phyloP scores from a whole-genome alignment of 2,329 filamentous ascomycete genomes.

The Cryphonectria parasitica region DNA sequence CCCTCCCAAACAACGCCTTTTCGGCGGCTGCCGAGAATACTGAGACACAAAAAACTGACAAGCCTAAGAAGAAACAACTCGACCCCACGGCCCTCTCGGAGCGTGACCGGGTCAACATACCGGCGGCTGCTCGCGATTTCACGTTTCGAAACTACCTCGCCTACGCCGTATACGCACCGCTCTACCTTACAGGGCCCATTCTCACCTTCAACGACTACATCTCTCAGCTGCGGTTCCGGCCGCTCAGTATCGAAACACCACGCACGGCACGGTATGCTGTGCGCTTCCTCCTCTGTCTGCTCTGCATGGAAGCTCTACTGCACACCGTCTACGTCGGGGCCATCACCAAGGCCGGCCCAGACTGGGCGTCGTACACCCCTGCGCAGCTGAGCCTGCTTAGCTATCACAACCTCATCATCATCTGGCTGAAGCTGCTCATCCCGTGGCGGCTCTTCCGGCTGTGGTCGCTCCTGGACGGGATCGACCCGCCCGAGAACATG shows the following conservation, averaged over 20 bases:
- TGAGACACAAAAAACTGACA: conserved; percentile 56
- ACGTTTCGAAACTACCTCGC: conserved; percentile 85
- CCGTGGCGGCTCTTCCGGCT: conserved; percentile 98
- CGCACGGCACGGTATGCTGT: conserved; percentile 82
- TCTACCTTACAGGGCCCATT: conserved; percentile 92
- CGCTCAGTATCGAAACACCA: conserved; percentile 68
- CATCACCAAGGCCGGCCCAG: conserved; percentile 78
- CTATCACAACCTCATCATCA: conserved; percentile 94
- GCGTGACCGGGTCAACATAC: conserved; percentile 78
- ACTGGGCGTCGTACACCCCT: conserved; percentile 83
- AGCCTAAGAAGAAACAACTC: conserved; percentile 93
- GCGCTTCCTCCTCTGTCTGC: conserved; percentile 77
- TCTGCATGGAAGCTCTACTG: conserved; percentile 88
- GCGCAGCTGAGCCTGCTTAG: conserved; percentile 88
- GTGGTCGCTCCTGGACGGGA: conserved; percentile 88
- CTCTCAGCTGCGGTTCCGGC: conserved; percentile 75
- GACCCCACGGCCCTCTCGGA: conserved; percentile 88
- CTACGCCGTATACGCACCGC: conserved; percentile 87
- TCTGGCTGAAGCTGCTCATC: conserved; percentile 96
- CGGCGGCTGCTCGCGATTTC: conserved; percentile 73
- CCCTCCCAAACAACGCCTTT: not conserved
- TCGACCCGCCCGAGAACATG: conserved; percentile 98
- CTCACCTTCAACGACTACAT: conserved; percentile 98
- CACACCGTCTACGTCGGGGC: conserved; percentile 95
- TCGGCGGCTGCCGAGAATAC: too few species aligned